phyloP scores from a whole-genome alignment of 2,329 filamentous ascomycete species.

The Domatiomyces catenatus region DNA sequence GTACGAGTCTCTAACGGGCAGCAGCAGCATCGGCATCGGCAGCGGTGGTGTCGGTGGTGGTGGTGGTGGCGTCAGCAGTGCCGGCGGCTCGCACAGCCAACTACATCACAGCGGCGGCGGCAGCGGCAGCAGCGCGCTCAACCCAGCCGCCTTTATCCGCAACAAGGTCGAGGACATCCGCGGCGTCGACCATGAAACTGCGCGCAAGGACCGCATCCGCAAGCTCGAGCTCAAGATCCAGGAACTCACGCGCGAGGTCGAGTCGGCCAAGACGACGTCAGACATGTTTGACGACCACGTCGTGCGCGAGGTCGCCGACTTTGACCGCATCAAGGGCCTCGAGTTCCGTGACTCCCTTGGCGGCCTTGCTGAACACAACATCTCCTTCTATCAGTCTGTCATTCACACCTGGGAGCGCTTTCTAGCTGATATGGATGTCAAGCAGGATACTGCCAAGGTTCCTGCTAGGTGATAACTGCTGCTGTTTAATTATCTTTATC shows the following conservation, averaged over 20 bases:
- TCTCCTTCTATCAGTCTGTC: slow-evolving; percentile 69
- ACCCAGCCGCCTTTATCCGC: slow-evolving; percentile 73
- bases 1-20: slow-evolving; percentile 60
- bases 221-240: slow-evolving; percentile 89
- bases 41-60: slow-evolving; percentile 19
- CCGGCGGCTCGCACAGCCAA: background rate
- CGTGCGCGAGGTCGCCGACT: slow-evolving; percentile 79
- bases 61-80: no score
- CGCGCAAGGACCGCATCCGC: slow-evolving; percentile 68
- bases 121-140: slow-evolving; percentile 25
- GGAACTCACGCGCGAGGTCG: slow-evolving; percentile 76
- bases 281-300: slow-evolving; percentile 96
- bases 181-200: slow-evolving; percentile 89
- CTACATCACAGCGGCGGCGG: background rate
- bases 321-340: slow-evolving; percentile 87
- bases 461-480: background rate
- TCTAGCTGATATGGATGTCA: slow-evolving; percentile 69
- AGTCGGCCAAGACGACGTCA: slow-evolving; percentile 68
- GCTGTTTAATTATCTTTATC: background rate
- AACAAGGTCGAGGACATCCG: slow-evolving; percentile 93
- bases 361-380: slow-evolving; percentile 66
- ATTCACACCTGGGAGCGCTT: slow-evolving; percentile 80
- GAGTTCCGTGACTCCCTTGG: slow-evolving; percentile 85
- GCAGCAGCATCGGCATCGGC: slow-evolving; percentile 44
- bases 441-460: slow-evolving; percentile 22